Conservation (phyloP, 1,284 basidiomycete genomes). For the Puccinia polysora region DNA sequence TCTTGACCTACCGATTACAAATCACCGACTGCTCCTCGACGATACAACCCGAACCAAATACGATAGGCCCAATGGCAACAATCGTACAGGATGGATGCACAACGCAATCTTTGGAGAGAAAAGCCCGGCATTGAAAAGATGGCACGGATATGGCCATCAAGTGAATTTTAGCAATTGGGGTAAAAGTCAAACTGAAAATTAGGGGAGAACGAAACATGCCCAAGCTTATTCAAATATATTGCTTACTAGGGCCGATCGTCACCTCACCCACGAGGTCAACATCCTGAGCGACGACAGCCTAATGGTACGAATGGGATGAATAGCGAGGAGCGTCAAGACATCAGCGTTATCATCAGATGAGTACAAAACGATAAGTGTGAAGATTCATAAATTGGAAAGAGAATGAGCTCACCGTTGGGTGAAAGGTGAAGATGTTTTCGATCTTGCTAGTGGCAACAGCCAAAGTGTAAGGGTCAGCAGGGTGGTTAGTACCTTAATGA, state of each 20-base stretch:
- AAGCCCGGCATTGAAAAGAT: neutral
- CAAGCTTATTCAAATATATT: no score
- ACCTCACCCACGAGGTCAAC: conserved; percentile 35
- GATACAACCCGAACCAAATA: conserved; percentile 41
- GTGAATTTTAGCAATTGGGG: neutral
- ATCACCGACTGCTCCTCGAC: conserved; percentile 40
- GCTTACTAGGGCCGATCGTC: conserved; percentile 30
- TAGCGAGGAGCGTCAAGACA: no score
- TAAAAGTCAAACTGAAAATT: neutral
- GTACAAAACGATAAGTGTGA: neutral
- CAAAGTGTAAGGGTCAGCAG: no score
- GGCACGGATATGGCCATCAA: neutral
- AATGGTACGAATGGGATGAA: no score
- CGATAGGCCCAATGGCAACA: conserved; percentile 34
- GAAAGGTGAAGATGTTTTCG: conserved; percentile 35
- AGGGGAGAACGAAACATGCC: neutral
- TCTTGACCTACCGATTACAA: conserved; percentile 21
- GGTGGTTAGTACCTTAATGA: no score
- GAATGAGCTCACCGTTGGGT: conserved; percentile 8
- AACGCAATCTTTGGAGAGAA: conserved; percentile 23
- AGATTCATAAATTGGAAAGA: neutral
- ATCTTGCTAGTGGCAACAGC: no score
- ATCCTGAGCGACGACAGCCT: conserved; percentile 40
- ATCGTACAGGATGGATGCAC: conserved; percentile 37
- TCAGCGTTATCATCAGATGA: no score